phyloP scores from a whole-genome alignment of 371 early-diverging fungal genomes.

The Apophysomyces ossiformis region DNA sequence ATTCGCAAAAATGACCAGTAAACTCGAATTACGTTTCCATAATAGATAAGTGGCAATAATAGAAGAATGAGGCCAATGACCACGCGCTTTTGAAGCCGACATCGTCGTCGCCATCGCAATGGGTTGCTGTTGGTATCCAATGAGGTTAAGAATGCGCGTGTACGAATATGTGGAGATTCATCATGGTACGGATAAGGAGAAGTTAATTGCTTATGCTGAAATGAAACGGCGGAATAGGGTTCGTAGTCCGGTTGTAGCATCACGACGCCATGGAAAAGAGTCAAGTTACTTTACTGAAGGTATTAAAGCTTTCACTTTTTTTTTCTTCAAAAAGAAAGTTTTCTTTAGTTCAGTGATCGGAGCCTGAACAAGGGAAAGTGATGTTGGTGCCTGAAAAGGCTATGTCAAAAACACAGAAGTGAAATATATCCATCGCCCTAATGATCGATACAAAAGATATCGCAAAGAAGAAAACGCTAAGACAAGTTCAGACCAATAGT shows the following conservation, averaged over 20 bases:
- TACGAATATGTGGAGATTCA: neutral
- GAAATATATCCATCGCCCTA: too few relatives aligned
- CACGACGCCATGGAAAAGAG: neutral
- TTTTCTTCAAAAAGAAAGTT: too few relatives aligned
- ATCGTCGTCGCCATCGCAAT: slow-evolving; percentile 30
- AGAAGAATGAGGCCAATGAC: slow-evolving; percentile 25
- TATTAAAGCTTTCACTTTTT: too few relatives aligned
- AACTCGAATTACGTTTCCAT: slow-evolving; percentile 37
- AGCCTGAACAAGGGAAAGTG: too few relatives aligned
- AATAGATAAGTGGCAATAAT: slow-evolving; percentile 34
- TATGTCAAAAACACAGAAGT: too few relatives aligned
- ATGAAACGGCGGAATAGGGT: slow-evolving; percentile 53
- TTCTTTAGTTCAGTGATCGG: too few relatives aligned
- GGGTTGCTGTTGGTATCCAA: neutral
- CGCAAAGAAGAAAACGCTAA: too few relatives aligned
- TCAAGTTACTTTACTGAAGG: too few relatives aligned
- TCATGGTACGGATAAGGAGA: slow-evolving; percentile 44
- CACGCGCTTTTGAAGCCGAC: slow-evolving; percentile 43
- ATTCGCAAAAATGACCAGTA: slow-evolving; percentile 47
- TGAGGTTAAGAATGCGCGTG: slow-evolving; percentile 6
- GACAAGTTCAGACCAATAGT: too few relatives aligned
- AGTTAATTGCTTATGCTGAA: slow-evolving; percentile 49
- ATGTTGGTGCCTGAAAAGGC: too few relatives aligned
- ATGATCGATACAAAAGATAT: too few relatives aligned
- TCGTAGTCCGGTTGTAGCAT: slow-evolving; percentile 28